Base-by-base conservation (phyloP, 805 yeast species). In the Isabelozyma pseudorhagii region DNA sequence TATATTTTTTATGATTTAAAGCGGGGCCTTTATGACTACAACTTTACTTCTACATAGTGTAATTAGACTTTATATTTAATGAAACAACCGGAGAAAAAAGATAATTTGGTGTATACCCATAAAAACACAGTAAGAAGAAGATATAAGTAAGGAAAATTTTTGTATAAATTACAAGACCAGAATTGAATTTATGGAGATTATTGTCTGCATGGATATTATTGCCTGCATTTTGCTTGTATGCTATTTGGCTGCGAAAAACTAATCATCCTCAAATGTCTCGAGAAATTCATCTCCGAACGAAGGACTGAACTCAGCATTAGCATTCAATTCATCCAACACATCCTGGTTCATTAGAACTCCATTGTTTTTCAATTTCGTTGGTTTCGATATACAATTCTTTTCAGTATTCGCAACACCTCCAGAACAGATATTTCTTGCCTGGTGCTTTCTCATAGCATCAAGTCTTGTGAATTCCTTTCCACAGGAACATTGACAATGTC, bases 381-480 rank as follows among this genome's bases (percentile, higher is more conserved):
- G 68, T 46, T 67, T 67, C n/a, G 58, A 50, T 10, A 67, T 51
- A 34, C 66, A 54, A 41, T 54, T 53, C 31, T 48, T 56, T 5
- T 54, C 53, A 21, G 46, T 46, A 46, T 55, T 56, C 36, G 60
- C 54, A 14, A 82, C 65, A 2, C 93, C 96, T 17, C 96, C 96
- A n/a, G 69, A 58, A 62, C 97, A 92, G 39, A 90, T 89, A 70
- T 83, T 82, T 56, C 96, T 78, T 43, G 82, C 74, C 55, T 89
- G 75, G 63, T 93, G 99, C 53, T 93, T 80, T 56, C 82, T 83
- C 64, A 92, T 72, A 0, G 97, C 97, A 72, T 94, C 97, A 47
- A 87, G 85, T 50, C 98, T 78, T 1, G 93, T 84, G 70, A 94
- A 94, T 53, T 84, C 85, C 68, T 92, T 93, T n/a, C 97, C 97